Conservation (phyloP, 208 protist species). For the Jaenimonas drosophilae region DNA sequence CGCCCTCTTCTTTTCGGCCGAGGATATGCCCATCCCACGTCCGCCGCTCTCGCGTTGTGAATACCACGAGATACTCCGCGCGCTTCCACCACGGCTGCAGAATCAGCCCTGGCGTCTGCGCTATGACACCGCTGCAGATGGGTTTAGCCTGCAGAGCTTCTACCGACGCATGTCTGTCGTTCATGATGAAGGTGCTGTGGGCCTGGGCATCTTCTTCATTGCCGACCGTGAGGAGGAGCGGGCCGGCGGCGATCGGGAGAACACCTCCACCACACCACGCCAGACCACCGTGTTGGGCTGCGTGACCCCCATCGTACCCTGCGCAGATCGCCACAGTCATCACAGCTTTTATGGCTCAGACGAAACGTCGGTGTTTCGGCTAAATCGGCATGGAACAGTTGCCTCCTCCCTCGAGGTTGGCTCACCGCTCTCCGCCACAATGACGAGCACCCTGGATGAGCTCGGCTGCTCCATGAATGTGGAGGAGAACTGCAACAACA, state of each 20-base stretch:
- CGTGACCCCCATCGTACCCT: slow-evolving; percentile 48
- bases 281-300: slow-evolving; percentile 29
- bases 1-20: slow-evolving; percentile 6
- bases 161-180: slow-evolving; percentile 40
- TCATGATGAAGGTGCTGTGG: slow-evolving; percentile 12
- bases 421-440: no score
- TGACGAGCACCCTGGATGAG: no score
- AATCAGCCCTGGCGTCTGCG: slow-evolving; percentile 36
- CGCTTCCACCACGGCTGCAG: slow-evolving; percentile 32
- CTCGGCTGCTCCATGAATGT: no score
- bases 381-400: slow-evolving; percentile 1
- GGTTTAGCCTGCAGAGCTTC: slow-evolving; percentile 36
- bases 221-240: slow-evolving; percentile 1
- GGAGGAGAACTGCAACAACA: no score
- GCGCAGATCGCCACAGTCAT: slow-evolving; percentile 12
- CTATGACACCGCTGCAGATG: slow-evolving; percentile 44
- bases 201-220: slow-evolving; percentile 35
- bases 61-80: slow-evolving; percentile 30
- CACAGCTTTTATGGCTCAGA: slow-evolving; percentile 40
- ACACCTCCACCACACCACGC: not conserved
- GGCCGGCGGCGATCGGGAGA: not conserved
- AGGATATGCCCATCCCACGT: slow-evolving; percentile 7
- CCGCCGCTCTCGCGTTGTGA: slow-evolving; percentile 33
- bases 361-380: slow-evolving; percentile 41
- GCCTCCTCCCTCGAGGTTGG: no score